Evolutionary conservation across 495 filamentous ascomycete genomes (phyloP), one percentile per base, ranked within the genome.

Genomic region (Cryomyces antarcticus): DNA sequence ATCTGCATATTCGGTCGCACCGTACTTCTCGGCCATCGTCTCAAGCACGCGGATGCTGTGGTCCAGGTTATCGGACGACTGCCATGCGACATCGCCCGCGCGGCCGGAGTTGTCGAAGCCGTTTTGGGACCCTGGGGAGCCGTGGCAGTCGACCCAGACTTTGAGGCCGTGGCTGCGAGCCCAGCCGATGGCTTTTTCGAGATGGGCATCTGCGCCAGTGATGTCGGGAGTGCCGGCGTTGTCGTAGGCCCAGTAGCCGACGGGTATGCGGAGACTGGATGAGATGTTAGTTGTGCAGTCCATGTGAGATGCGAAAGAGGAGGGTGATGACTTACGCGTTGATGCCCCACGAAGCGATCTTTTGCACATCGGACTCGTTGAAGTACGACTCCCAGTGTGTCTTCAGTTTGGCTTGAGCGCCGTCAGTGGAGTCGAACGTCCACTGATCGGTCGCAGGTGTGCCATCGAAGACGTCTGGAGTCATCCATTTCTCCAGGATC

Each of bases 261-360:
- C 67, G 2, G 81, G 81, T 42, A 88, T 85, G 42, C 81, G 67
- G 31, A 86, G 77, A 42, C 80, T n/a, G n/a, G n/a, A n/a, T n/a
- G n/a, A n/a, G n/a, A n/a, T n/a, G n/a, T n/a, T n/a, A n/a, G n/a
- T 31, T 49, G 35, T 38, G 11, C 13, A 37, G 4, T 10, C 24
- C n/a, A 13, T 30, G 10, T n/a, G 28, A 5, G 24, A 31, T 6
- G 6, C 28, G 36, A 49, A 5, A 31, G 10, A 41, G 6, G 7
- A 27, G 13, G 17, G 40, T n/a, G n/a, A n/a, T 39, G 35, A 41
- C 30, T 39, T 30, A 43, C 37, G 56, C 75, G 56, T 83, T 86
- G 48, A 86, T 54, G 10, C 82, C 81, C 3, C 67, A 61, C 5
- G 56, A 54, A 9, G 71, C 71, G 40, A 87, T 85, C 40, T 75